Conservation (phyloP, 129 eudicot species). For the Artemisia tridentata region DNA sequence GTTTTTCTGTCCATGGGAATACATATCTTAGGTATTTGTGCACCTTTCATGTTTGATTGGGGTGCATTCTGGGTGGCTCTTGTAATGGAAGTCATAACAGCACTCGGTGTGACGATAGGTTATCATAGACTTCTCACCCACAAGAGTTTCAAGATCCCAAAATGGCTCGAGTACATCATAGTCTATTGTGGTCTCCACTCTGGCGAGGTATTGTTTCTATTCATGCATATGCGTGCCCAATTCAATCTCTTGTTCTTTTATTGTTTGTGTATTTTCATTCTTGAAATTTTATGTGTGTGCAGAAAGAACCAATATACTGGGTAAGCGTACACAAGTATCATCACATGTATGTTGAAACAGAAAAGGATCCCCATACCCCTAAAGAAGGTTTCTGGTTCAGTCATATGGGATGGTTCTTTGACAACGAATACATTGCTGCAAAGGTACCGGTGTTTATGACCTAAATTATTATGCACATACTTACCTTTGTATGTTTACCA, state of each 20-base stretch:
- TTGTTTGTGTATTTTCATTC: too few species aligned
- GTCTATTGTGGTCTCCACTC: not conserved
- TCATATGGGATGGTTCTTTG: conserved; percentile 28
- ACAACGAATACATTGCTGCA: conserved; percentile 22
- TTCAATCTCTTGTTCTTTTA: too few species aligned
- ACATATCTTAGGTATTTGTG: not conserved
- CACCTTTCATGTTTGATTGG: not conserved
- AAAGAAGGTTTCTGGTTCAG: conserved; percentile 23
- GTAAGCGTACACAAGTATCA: conserved; percentile 24
- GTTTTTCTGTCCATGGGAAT: not conserved
- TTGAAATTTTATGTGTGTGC: not conserved
- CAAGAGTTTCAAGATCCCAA: not conserved
- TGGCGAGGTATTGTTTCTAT: too few species aligned
- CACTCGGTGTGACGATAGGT: not conserved
- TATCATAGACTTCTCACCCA: not conserved
- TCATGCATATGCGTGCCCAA: too few species aligned
- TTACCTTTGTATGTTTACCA: not conserved
- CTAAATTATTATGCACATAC: not conserved
- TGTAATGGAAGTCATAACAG: not conserved
- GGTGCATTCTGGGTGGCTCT: not conserved
- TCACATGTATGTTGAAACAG: conserved; percentile 28
- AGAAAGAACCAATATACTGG: conserved; percentile 30
- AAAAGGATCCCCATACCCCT: conserved; percentile 22
- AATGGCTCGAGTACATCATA: not conserved
- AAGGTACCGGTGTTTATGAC: conserved; percentile 1